Evolutionary conservation across 257 asterid species (phyloP), one percentile per base, ranked within the genome.

Genomic region (Salvia splendens): DNA sequence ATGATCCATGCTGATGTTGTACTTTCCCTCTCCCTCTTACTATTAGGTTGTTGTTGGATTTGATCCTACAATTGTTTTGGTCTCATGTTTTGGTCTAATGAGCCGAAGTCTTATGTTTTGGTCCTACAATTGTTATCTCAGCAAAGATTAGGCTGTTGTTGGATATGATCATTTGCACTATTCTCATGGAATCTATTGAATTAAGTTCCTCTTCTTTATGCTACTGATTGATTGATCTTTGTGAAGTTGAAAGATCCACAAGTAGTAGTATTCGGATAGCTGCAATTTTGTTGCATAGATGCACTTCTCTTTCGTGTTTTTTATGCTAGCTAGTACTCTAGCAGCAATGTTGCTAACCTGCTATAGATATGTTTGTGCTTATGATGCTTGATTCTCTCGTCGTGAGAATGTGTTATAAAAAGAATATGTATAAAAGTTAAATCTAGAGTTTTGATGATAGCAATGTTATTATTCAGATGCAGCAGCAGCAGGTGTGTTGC

Each of bases 141-240:
- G 5, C 5, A 16, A n/a, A 41, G 52, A 67, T 67, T 67, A 40
- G 71, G 72, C 30, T 24, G 65, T 45, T 24, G 5, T 57, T 0
- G 47, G 46, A n/a, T 54, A 55, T 67, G 72, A 35, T 12, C n/a
- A 36, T 67, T 20, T 67, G 43, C 64, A 35, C 20, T 56, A 6
- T 36, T 38, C 35, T 40, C 4, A 59, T 54, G 33, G 6, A 41
- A 4, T n/a, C 11, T 7, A 40, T 55, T 42, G 3, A 12, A 38
- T 20, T 66, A 52, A 40, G 6, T 16, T 49, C 4, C 30, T 15
- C 55, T 48, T 48, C 28, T 15, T 48, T 15, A 48, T 48, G 54
- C 28, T 48, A 48, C 1, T 15, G 32, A 15, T 50, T 50, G 30
- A 50, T 50, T 50, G 30, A 50, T 50, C 5, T 16, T 2, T 50